Base-by-base conservation (phyloP, 2,329 filamentous ascomycete species). In the Eutypa lata region DNA sequence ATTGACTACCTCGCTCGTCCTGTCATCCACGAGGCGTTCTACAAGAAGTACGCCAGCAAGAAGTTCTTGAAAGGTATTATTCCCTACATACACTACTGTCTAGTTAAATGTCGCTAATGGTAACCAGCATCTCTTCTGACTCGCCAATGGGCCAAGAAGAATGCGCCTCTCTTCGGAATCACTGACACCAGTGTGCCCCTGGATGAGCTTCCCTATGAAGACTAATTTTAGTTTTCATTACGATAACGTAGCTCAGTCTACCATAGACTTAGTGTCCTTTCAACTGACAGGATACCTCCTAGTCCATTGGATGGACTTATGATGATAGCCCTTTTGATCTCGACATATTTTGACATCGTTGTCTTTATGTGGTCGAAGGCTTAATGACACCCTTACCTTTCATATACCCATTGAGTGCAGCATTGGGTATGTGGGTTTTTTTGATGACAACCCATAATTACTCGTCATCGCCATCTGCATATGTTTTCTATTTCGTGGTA, bases 11-110 rank as follows among this genome's bases (percentile, higher is more conserved):
- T 99, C 38, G 89, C 89, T 54, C 86, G 90, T 13, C 94, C 93
- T 24, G 89, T 97, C 50, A 83, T 87, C 43, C 94, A 99, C 68
- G 93, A 97, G 71, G 95, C 94, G 37, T 97, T 99, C 80, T 97
- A 97, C 82, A 96, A 96, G 83, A 99, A 99, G 75, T 99, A 99
- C 71, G 94, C 94, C 52, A 96, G 91, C 83, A 99, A 97, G 81
- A 97, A 96, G 76, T 99, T 97, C 76, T 77, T 97, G 65, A 99
- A 99, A 79, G 92, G 93, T 96, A 85, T 75, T 81, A 64, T 53
- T 21, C 26, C 14, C 24, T 16, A 16, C 40, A 35, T 24, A 49
- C 24, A 49, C 55, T 49, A 63, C 69, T 53, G 68, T 68, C 54
- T 51, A 60, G 50, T 40, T 50, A 35, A 21, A 10, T 47, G 6